These are phyloP conservation scores for Candida rishiriensis DNA, from an alignment of 805 yeast genomes.

Conservation along the genomic window DNA sequence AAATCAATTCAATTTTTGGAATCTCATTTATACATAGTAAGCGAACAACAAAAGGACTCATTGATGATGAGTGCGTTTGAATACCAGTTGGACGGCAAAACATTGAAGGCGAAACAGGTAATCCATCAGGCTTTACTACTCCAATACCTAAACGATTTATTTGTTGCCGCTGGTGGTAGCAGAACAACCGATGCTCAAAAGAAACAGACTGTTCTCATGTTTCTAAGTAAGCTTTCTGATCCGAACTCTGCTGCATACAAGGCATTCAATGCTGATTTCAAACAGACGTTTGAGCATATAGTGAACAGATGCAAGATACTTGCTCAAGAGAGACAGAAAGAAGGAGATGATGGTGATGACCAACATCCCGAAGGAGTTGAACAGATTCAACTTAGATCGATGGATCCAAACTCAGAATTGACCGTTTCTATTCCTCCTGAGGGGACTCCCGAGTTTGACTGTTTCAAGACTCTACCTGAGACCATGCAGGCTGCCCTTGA, in stretches of 20 bases:
- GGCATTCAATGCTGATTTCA: constrained; percentile 71
- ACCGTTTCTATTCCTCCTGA: constrained; percentile 64
- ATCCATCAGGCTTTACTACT: constrained; percentile 76
- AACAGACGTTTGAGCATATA: constrained; percentile 72
- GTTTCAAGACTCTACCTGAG: constrained; percentile 54
- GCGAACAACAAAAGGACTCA: constrained; percentile 85
- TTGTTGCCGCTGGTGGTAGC: constrained; percentile 23
- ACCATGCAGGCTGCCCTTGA: constrained; percentile 73
- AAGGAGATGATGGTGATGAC: constrained; percentile 28
- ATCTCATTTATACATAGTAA: constrained; percentile 63
- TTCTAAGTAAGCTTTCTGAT: constrained; percentile 60
- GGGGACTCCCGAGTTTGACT: constrained; percentile 46
- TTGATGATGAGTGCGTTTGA: constrained; percentile 92
- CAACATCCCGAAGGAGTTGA: constrained; percentile 51
- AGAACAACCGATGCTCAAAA: constrained; percentile 17
- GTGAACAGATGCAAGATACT: constrained; percentile 68
- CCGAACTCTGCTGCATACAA: constrained; percentile 54
- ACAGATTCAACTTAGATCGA: constrained; percentile 79
- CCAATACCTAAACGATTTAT: constrained; percentile 48
- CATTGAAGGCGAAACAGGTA: constrained; percentile 51
- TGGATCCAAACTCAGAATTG: constrained; percentile 78
- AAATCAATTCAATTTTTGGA: constrained; percentile 49
- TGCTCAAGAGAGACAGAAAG: constrained; percentile 39
- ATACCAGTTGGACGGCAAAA: constrained; percentile 60
- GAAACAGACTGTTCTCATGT: constrained; percentile 49